Evolutionary conservation across 164 flowering plant species (phyloP).

Genomic region (Vitis rupestris): DNA sequence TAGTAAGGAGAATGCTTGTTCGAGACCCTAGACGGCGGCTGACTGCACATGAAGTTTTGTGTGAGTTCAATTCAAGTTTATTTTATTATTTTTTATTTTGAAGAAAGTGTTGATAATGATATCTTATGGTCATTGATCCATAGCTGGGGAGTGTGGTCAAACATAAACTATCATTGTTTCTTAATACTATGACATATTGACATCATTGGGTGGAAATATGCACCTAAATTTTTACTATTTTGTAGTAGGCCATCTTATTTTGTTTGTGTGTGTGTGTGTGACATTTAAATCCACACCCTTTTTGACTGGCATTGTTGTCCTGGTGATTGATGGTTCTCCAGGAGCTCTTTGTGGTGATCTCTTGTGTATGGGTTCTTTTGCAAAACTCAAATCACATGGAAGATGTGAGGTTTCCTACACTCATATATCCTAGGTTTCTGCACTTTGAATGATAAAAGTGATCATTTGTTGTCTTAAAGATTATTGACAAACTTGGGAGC

Average conservation of each 20-base stretch:
- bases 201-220: no score
- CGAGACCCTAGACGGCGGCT: slow-evolving; percentile 34
- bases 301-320: no score
- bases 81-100: neutral
- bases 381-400: neutral
- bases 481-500: no score
- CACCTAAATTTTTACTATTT: no score
- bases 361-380: no score
- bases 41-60: slow-evolving; percentile 43
- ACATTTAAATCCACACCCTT: no score
- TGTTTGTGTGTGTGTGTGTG: no score
- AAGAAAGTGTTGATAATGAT: neutral
- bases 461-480: neutral
- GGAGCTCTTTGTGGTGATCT: no score
- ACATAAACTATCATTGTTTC: no score
- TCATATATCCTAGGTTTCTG: neutral
- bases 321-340: no score
- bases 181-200: no score
- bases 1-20: slow-evolving; percentile 42
- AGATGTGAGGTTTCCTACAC: neutral
- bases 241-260: no score
- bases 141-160: neutral
- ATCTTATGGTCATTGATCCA: neutral
- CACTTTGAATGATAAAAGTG: neutral
- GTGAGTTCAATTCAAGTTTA: slow-evolving; percentile 20